Evolutionary conservation across 306 rosid genomes (phyloP).

Genomic region (Cicer pinnatifidum): DNA sequence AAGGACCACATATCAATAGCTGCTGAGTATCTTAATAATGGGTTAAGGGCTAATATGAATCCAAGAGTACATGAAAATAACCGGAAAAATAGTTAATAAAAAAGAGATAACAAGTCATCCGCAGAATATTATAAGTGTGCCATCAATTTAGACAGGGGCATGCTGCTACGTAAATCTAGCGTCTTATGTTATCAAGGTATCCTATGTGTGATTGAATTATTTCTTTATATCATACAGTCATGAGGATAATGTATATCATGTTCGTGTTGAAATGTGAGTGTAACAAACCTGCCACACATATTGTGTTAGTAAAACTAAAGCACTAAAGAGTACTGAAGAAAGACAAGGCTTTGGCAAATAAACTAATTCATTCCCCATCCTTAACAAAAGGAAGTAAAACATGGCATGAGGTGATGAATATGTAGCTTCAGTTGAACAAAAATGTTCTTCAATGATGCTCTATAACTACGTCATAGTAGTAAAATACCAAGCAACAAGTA

Average conservation of each 20-base stretch:
- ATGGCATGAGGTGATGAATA: not conserved
- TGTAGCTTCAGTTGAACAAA: slow-evolving; percentile 1
- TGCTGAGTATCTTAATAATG: slow-evolving; percentile 79
- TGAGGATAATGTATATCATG: slow-evolving; percentile 1
- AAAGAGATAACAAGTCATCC: slow-evolving; percentile 17
- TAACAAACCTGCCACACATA: not conserved
- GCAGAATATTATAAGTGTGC: slow-evolving; percentile 29
- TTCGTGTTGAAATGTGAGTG: not conserved
- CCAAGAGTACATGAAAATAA: slow-evolving; percentile 16
- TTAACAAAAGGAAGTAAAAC: slow-evolving; percentile 23
- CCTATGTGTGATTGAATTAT: slow-evolving; percentile 23
- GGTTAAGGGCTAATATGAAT: slow-evolving; percentile 57
- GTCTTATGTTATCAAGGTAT: not conserved
- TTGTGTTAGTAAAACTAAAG: slow-evolving; percentile 1
- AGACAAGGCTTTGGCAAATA: slow-evolving; percentile 5
- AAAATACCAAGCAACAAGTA: slow-evolving; percentile 23
- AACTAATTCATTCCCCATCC: slow-evolving; percentile 4
- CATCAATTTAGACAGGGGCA: slow-evolving; percentile 31
- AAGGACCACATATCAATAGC: slow-evolving; percentile 99
- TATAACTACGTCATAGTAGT: slow-evolving; percentile 19
- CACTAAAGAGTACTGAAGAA: slow-evolving; percentile 15
- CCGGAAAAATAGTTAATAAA: slow-evolving; percentile 28
- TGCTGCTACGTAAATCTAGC: slow-evolving; percentile 32
- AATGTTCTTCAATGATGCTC: slow-evolving; percentile 1
- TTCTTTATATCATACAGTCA: slow-evolving; percentile 22